Conservation (phyloP, 129 eudicot genomes). For the Ambrosia trifida region DNA sequence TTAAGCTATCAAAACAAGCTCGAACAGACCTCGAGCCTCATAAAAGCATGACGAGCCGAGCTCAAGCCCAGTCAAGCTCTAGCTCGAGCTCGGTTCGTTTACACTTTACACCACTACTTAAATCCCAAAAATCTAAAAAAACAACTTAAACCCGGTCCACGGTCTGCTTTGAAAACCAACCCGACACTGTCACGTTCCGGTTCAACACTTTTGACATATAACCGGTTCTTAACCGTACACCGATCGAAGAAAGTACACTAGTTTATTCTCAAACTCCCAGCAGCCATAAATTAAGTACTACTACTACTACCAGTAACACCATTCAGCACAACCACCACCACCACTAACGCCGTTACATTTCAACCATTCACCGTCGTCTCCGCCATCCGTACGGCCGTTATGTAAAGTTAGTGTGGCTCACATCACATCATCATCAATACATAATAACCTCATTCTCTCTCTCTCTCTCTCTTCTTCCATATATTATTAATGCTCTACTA, state of each 20-base stretch:
- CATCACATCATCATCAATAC: no score
- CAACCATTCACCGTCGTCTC: conserved; percentile 29
- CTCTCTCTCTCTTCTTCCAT: neutral
- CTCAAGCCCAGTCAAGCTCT: no score
- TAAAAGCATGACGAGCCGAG: no score
- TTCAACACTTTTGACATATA: neutral
- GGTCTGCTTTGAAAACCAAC: neutral
- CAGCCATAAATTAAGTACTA: neutral
- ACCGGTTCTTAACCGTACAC: conserved; percentile 6
- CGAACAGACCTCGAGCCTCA: no score
- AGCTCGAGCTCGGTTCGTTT: no score
- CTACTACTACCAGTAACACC: conserved; percentile 4
- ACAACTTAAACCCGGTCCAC: neutral
- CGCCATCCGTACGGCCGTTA: conserved; percentile 15
- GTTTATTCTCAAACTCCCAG: conserved; percentile 22
- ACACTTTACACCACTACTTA: no score
- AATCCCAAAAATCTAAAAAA: no score
- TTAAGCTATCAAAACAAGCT: no score
- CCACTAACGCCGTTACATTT: conserved; percentile 10
- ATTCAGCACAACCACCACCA: neutral
- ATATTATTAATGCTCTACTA: conserved; percentile 20
- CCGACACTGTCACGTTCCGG: neutral
- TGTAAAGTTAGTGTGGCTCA: conserved; percentile 25
- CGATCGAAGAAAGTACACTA: conserved; percentile 21
- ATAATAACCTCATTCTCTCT: conserved; percentile 31